Percentiles rank a stretch among this genome's conserved stretches.
These are phyloP conservation scores for Phaffomyces antillensis DNA, from an alignment of 805 yeast genomes.

Conservation along the genomic window DNA sequence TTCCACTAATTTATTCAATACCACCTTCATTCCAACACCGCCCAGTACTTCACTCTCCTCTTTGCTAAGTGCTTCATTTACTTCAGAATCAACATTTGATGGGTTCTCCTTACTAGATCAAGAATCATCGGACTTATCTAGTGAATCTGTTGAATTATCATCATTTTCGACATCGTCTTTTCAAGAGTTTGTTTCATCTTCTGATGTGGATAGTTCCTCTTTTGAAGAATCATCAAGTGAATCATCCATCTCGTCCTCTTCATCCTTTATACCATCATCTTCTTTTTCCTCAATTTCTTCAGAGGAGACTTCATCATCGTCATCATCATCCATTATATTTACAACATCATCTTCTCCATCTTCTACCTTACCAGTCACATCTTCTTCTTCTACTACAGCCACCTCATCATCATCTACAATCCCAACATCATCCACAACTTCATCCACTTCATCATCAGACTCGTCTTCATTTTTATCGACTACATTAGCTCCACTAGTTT, in stretches of 20 bases:
- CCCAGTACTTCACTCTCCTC: not conserved
- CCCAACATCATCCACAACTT: not conserved
- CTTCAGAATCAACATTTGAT: not conserved
- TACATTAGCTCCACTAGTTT: slow-evolving; percentile 2
- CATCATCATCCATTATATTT: not conserved
- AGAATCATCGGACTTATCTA: not conserved
- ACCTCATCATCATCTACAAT: not conserved
- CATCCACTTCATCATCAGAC: not conserved
- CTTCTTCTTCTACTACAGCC: not conserved
- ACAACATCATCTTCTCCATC: not conserved
- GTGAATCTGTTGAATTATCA: not conserved
- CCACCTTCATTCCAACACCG: not conserved
- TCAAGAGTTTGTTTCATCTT: too few relatives aligned
- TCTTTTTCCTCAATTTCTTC: not conserved
- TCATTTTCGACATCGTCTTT: slow-evolving; percentile 4
- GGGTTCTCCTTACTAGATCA: not conserved
- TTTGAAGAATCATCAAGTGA: not conserved
- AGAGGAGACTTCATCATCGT: not conserved
- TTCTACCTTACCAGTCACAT: not conserved
- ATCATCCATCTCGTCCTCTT: not conserved
- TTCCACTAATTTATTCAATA: not conserved
- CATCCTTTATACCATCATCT: not conserved
- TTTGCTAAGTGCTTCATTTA: not conserved
- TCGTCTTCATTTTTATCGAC: not conserved
- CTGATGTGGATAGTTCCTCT: not conserved